Evolutionary conservation across 163 green algal genomes (phyloP), one percentile per base, ranked within the genome.

Genomic region (Scenedesmus sp.): DNA sequence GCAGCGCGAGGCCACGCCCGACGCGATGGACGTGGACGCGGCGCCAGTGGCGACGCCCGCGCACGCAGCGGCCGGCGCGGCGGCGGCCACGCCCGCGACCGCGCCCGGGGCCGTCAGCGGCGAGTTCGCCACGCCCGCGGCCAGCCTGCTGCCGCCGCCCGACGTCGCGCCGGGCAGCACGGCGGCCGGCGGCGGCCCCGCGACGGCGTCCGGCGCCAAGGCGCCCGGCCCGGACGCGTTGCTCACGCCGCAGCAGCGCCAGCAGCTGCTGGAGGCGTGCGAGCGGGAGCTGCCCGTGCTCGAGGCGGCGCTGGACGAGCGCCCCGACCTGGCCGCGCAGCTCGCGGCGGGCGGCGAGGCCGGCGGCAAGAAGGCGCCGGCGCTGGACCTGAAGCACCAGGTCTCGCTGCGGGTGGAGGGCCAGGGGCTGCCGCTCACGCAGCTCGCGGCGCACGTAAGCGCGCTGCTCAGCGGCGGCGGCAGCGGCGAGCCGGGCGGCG

Each of bases 361-460:
- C 24, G 64, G 72, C 42, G 58, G 51, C 53, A 50, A 22, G 20
- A 50, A 22, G 33, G 34, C 18, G 3, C 15, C 4, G 44, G 60
- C 31, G 29, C 36, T 42, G 28, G 72, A 80, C 60, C 58, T 80
- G 28, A 80, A 80, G 47, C 26, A 65, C 18, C 42, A 80, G 72
- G 64, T 82, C 31, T 70, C 75, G 22, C 15, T 75, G 4, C 33
- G 76, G 14, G 65, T 70, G 14, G 75, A 82, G 29, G 75, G 75
- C 6, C 75, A 60, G 44, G 22, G 24, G 0, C 18, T 65, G 50
- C 31, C 48, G 15, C 63, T 82, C 6, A 73, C 45, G 18, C 60
- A 76, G 54, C 58, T 71, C 14, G 58, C 73, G 42, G 33, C 58
- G 42, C 58, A 60, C 31, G 51, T 76, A 50, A 76, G 67, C 51